Percentiles rank a stretch among this genome's conserved stretches.
Evolutionary conservation across 139 green algal species (phyloP).

Genomic region (Eudorina sp.): DNA sequence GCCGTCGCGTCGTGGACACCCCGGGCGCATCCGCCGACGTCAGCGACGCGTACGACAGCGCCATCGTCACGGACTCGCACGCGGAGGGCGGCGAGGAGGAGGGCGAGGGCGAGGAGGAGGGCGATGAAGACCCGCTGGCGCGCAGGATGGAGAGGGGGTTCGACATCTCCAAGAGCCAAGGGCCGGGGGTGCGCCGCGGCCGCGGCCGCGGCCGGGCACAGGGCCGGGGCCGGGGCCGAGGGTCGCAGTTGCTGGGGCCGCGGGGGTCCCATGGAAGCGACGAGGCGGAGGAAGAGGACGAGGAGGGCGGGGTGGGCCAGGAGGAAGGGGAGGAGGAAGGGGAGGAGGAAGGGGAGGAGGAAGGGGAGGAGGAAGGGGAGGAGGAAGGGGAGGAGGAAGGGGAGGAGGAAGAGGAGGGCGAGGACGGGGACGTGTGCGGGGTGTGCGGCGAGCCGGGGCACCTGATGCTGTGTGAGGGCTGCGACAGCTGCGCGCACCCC

Average conservation of each 20-base stretch:
- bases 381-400: not conserved
- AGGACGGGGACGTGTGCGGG: slow-evolving; percentile 30
- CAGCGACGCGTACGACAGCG: not conserved
- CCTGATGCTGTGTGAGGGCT: slow-evolving; percentile 70
- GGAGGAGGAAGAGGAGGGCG: not conserved
- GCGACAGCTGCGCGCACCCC: slow-evolving; percentile 61
- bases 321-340: not conserved
- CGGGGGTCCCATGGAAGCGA: no score
- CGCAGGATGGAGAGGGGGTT: slow-evolving; percentile 1
- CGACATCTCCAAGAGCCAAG: not conserved
- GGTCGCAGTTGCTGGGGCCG: not conserved
- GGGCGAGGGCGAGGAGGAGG: slow-evolving; percentile 25
- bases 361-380: not conserved
- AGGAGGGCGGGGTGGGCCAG: not conserved
- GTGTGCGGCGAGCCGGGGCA: slow-evolving; percentile 55
- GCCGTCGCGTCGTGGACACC: slow-evolving; percentile 20
- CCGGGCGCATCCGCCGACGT: not conserved
- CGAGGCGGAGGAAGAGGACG: slow-evolving; percentile 11
- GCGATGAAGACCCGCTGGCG: slow-evolving; percentile 1
- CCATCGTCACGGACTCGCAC: no score
- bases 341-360: not conserved
- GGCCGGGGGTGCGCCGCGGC: no score
- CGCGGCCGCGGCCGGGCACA: not conserved
- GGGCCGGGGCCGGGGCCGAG: not conserved
- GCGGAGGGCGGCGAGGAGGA: not conserved